Percentiles rank a stretch among this genome's conserved stretches.
Evolutionary conservation across 768 basidiomycete species (phyloP).

Genomic region (Termitomyces sp.): DNA sequence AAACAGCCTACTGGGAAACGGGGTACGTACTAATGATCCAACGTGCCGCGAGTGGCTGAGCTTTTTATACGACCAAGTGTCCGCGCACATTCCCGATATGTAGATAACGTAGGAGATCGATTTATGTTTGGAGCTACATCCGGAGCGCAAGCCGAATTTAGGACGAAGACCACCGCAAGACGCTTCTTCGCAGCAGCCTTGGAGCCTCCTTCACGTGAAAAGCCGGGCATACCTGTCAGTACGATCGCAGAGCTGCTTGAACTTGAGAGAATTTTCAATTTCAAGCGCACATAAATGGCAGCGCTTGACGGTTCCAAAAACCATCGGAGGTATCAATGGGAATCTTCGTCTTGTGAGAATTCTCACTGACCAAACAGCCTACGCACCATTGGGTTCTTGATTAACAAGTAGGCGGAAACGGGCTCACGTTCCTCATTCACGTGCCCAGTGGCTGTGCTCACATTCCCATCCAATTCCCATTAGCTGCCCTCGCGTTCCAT

Average conservation of each 20-base stretch:
- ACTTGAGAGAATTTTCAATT: background rate
- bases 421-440: too few relatives aligned
- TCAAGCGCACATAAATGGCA: too few relatives aligned
- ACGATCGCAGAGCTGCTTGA: background rate
- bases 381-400: too few relatives aligned
- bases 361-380: background rate
- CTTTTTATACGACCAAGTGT: background rate
- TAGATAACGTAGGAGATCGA: slow-evolving; percentile 5
- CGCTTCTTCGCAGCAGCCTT: slow-evolving; percentile 3
- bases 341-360: too few relatives aligned
- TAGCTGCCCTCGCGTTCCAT: too few relatives aligned
- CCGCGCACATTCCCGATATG: slow-evolving; percentile 1
- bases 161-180: background rate
- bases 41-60: background rate
- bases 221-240: slow-evolving; percentile 3
- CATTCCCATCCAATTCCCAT: too few relatives aligned
- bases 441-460: too few relatives aligned
- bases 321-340: too few relatives aligned
- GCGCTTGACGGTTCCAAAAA: too few relatives aligned
- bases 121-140: too few relatives aligned
- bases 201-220: background rate
- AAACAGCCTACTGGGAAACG: background rate
- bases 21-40: background rate
- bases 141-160: background rate
- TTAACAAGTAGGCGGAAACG: too few relatives aligned